phyloP scores from a whole-genome alignment of 495 filamentous ascomycete species.

The Lichina pygmaea region DNA sequence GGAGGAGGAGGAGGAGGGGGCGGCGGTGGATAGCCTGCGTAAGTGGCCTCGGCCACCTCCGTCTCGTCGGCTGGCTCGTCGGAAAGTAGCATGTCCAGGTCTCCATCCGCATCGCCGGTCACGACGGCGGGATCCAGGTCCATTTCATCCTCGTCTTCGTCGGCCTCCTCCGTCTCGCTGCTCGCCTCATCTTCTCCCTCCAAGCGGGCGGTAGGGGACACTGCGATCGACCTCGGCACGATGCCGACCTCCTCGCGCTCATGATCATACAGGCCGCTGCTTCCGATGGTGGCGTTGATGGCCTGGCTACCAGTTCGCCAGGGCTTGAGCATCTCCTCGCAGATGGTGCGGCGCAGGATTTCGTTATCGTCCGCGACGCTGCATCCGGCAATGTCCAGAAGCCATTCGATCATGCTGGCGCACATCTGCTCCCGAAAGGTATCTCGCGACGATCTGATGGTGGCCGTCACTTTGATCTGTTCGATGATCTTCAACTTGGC shows the following conservation, averaged over 20 bases:
- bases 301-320: conserved; percentile 73
- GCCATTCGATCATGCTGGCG: conserved; percentile 91
- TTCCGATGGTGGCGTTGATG: conserved; percentile 60
- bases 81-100: conserved; percentile 27
- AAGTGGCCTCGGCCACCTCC: conserved; percentile 38
- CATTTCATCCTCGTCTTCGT: conserved; percentile 16
- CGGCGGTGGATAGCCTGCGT: conserved; percentile 37
- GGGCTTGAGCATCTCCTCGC: conserved; percentile 64
- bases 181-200: conserved; percentile 1
- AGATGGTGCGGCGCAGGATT: conserved; percentile 54
- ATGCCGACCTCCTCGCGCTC: conserved; percentile 19
- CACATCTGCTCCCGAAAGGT: conserved; percentile 97
- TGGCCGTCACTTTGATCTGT: conserved; percentile 86
- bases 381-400: conserved; percentile 76
- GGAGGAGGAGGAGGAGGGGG: conserved; percentile 32
- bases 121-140: conserved; percentile 5
- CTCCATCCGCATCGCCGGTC: conserved; percentile 20
- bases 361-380: conserved; percentile 56
- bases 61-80: conserved; percentile 16
- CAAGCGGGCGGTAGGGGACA: conserved; percentile 9
- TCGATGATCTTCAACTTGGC: conserved; percentile 61
- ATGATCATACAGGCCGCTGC: conserved; percentile 77
- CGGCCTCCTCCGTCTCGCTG: conserved; percentile 5
- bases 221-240: conserved; percentile 9
- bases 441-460: conserved; percentile 76